These are phyloP conservation scores for Zasmidium cellare DNA, from an alignment of 2,329 filamentous ascomycete genomes.

Conservation along the genomic window DNA sequence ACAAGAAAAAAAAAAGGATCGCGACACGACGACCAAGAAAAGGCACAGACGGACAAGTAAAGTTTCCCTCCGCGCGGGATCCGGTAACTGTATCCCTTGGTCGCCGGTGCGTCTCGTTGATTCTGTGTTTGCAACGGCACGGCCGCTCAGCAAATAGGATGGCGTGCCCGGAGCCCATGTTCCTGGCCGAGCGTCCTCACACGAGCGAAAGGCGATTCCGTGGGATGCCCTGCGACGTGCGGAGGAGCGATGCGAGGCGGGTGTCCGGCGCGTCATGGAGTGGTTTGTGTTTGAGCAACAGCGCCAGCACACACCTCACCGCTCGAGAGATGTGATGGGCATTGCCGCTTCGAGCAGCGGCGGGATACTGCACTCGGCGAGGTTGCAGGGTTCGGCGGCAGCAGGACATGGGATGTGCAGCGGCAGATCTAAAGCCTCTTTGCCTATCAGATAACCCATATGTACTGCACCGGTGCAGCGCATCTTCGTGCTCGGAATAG, in stretches of 20 bases:
- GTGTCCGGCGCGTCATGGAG: background rate
- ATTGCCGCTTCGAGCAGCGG: background rate
- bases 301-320: conserved; percentile 1
- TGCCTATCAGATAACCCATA: background rate
- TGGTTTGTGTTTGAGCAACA: conserved; percentile 2
- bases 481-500: background rate
- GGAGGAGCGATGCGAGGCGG: conserved; percentile 1
- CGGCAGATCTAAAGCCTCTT: background rate
- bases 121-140: background rate
- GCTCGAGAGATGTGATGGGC: background rate
- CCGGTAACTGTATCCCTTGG: background rate
- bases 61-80: conserved; percentile 10
- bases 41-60: conserved; percentile 1
- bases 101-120: background rate
- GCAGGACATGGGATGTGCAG: too few species aligned
- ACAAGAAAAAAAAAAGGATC: background rate
- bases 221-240: background rate
- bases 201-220: background rate
- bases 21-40: conserved; percentile 1
- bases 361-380: background rate
- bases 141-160: conserved; percentile 8
- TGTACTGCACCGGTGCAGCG: background rate
- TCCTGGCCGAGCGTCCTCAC: too few species aligned
- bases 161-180: background rate
- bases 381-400: background rate